Percentiles rank a stretch among this genome's conserved stretches.
Evolutionary conservation across 106 monocot species (phyloP).

Genomic region (Cymbidium sinense): DNA sequence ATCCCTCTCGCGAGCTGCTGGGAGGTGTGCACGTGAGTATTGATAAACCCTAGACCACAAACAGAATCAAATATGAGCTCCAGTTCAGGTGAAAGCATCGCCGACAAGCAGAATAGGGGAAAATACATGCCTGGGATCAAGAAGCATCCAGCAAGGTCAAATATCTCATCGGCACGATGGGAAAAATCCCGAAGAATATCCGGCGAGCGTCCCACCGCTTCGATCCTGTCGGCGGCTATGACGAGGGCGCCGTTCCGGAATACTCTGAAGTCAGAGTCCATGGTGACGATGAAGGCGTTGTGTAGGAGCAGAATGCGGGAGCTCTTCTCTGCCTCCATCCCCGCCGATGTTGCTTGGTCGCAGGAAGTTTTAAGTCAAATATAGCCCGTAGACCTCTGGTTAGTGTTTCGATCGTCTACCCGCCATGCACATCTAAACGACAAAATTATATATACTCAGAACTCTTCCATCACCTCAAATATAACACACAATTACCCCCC

Average conservation of each 20-base stretch:
- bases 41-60: constrained; percentile 53
- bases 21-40: constrained; percentile 94
- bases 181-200: constrained; percentile 49
- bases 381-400: too few relatives aligned
- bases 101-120: not conserved
- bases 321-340: not conserved
- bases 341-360: too few relatives aligned
- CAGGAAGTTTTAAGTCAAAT: too few relatives aligned
- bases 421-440: too few relatives aligned
- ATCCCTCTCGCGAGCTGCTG: constrained; percentile 91
- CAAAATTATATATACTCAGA: too few relatives aligned
- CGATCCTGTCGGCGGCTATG: constrained; percentile 52
- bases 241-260: constrained; percentile 57
- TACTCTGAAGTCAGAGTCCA: constrained; percentile 59
- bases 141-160: constrained; percentile 60
- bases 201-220: constrained; percentile 49
- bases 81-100: not conserved
- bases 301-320: constrained; percentile 30
- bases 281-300: constrained; percentile 65
- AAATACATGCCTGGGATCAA: constrained; percentile 49
- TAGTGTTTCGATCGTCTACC: too few relatives aligned
- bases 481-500: too few relatives aligned
- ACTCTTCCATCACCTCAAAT: too few relatives aligned
- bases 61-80: constrained; percentile 3
- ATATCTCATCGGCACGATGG: constrained; percentile 28